Evolutionary conservation across 2,329 filamentous ascomycete genomes (phyloP), one percentile per base, ranked within the genome.

Genomic region (Aspergillus eucalypticola): DNA sequence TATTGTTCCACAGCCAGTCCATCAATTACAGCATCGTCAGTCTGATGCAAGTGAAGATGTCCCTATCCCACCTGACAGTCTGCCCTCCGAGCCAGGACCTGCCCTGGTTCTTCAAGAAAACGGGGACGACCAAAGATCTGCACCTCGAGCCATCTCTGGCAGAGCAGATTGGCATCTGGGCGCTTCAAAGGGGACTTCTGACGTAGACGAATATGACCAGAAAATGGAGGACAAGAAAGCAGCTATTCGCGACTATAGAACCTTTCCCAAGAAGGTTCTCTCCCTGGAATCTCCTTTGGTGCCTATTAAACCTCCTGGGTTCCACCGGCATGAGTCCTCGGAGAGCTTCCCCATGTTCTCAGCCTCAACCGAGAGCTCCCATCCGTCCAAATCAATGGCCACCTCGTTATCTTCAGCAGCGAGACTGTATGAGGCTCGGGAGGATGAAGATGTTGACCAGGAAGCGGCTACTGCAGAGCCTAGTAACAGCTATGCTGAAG

Each of bases 311-410:
- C 70, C 68, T 65, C 70, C 73, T 61, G 68, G 68, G 64, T 76
- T 76, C 67, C 81, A 63, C 69, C 80, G 83, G 38, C 83, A 85
- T 66, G 81, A 86, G 65, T 88, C 85, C 23, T 80, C 82, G 6
- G 86, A 88, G 63, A 88, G 85, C 69, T 87, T 88, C 65, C 77
- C 81, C 21, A 87, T 88, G 82, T 86, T 88, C 63, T 86, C 84
- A 41, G 83, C 83, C n/a, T 86, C 85, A 8, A 83, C 83, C 1
- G 83, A 84, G 62, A 80, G 80, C 60, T 88, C 85, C 5, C 79
- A 83, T 55, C 78, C 75, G 55, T 79, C 78, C 5, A 79, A 80
- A 56, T 87, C 84, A 3, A 75, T 83, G 35, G 81, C 80, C 19
- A 81, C 78, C 27, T 86, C 84, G 0, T 81, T 83, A 42, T 75